Evolutionary conservation across 768 basidiomycete genomes (phyloP), one percentile per base, ranked within the genome.

Genomic region (Lentinula raphanica): DNA sequence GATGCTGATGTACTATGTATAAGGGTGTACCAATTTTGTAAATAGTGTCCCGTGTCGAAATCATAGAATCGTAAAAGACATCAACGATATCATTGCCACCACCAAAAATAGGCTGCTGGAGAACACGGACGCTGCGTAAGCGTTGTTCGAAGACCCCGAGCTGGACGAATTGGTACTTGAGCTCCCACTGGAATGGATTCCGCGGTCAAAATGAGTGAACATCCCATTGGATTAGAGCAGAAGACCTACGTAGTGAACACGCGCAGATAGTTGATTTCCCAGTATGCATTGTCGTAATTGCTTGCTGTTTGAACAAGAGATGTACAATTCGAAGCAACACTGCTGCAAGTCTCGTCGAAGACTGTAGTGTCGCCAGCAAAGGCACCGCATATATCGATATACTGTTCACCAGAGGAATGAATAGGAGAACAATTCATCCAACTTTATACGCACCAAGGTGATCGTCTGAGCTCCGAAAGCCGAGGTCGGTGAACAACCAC

Each of bases 241-340:
- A 25, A 21, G 11, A 53, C 50, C 13, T 13, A 63, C 62, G 36
- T 56, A 49, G 63, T 56, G 56, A 54, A 78, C 9, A 77, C 64
- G 32, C 71, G 71, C 49, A 79, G 62, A 36, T 69, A 74, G 49
- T 72, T 68, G 64, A 80, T 70, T 59, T 78, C 77, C 58, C 76
- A 80, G 63, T 72, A 72, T 5, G 73, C 72, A 32, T 62, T 63
- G 62, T 69, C 66, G 65, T 71, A 75, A 61, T 72, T 71, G 11
- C 65, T 38, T 1, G 65, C 63, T 58, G 72, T 72, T 8, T 44
- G 48, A 3, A 65, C 63, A 19, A 63, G 58, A n/a, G 73, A 69
- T 63, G 74, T 73, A 65, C 76, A 70, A 9, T 27, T 25, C 3
- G 53, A 28, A 13, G 53, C 38, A 5, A 44, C 53, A 17, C 19